These are phyloP conservation scores for Zychaea mexicana DNA, from an alignment of 371 early-diverging fungal species.

Conservation along the genomic window DNA sequence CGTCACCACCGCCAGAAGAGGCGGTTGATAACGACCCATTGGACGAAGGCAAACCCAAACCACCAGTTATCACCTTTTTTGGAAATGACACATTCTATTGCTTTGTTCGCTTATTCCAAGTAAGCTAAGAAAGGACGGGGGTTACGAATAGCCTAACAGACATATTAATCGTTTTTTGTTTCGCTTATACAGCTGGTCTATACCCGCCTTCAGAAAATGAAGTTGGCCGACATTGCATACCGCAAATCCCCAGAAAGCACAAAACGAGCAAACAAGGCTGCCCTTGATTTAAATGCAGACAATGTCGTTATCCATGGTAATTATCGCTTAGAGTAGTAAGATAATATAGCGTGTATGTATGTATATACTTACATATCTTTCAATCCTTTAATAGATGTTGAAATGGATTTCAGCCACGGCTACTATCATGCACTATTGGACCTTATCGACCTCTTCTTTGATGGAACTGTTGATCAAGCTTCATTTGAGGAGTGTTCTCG, in stretches of 20 bases:
- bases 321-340: slow-evolving; percentile 5
- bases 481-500: slow-evolving; percentile 90
- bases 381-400: slow-evolving; percentile 22
- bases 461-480: slow-evolving; percentile 74
- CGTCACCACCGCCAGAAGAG: not conserved
- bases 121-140: slow-evolving; percentile 27
- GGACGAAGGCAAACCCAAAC: slow-evolving; percentile 20
- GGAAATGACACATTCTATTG: slow-evolving; percentile 82
- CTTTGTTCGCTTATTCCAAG: slow-evolving; percentile 87
- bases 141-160: not conserved
- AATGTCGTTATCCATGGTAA: slow-evolving; percentile 29
- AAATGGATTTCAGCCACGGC: slow-evolving; percentile 51
- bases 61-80: slow-evolving; percentile 56
- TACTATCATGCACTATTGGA: slow-evolving; percentile 75
- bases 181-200: slow-evolving; percentile 28
- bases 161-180: not conserved
- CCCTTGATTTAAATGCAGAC: slow-evolving; percentile 78
- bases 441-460: slow-evolving; percentile 71
- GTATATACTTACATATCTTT: not conserved
- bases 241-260: slow-evolving; percentile 54
- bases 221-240: slow-evolving; percentile 66
- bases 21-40: slow-evolving; percentile 6
- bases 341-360: not conserved
- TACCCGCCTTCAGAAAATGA: slow-evolving; percentile 80
- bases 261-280: slow-evolving; percentile 66